A percentile compares a stretch with the other conserved stretches of the same genome.
These are phyloP conservation scores for Glarea lozoyensis DNA, from an alignment of 495 filamentous ascomycete genomes.

Conservation along the genomic window DNA sequence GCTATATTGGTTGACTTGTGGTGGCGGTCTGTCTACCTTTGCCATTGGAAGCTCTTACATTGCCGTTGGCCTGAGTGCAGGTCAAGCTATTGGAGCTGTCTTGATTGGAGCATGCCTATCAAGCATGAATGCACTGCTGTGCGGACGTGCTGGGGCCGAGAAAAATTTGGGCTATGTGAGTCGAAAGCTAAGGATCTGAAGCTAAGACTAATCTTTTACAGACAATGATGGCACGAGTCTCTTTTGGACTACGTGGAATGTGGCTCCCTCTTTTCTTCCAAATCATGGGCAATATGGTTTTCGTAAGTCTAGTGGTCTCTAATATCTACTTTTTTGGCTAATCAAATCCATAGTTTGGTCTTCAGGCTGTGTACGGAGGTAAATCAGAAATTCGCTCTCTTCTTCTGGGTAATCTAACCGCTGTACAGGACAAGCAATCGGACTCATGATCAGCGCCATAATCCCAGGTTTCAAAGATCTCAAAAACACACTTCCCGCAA, in stretches of 20 bases:
- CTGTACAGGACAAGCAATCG: slow-evolving; percentile 3
- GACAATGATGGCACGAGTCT: slow-evolving; percentile 10
- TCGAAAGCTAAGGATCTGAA: neutral
- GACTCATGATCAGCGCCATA: slow-evolving; percentile 23
- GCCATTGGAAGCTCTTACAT: slow-evolving; percentile 9
- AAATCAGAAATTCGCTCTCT: neutral
- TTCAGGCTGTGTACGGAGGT: slow-evolving; percentile 9
- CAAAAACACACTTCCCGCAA: slow-evolving; percentile 25
- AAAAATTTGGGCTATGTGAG: slow-evolving; percentile 6
- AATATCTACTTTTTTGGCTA: neutral
- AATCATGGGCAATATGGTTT: slow-evolving; percentile 3
- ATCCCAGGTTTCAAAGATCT: slow-evolving; percentile 23
- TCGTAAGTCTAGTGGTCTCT: neutral
- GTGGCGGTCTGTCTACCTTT: slow-evolving; percentile 9
- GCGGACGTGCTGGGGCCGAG: slow-evolving; percentile 2
- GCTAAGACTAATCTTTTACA: neutral
- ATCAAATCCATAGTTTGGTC: neutral
- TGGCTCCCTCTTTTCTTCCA: slow-evolving; percentile 8
- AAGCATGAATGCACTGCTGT: slow-evolving; percentile 1
- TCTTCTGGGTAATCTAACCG: neutral
- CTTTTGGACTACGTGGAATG: slow-evolving; percentile 8
- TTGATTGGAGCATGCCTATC: slow-evolving; percentile 3
- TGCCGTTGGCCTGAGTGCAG: slow-evolving; percentile 4
- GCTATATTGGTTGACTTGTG: slow-evolving; percentile 6
- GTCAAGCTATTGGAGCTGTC: slow-evolving; percentile 4